Conservation (phyloP, 441 rosid genomes). For the Erodium chrysanthum region DNA sequence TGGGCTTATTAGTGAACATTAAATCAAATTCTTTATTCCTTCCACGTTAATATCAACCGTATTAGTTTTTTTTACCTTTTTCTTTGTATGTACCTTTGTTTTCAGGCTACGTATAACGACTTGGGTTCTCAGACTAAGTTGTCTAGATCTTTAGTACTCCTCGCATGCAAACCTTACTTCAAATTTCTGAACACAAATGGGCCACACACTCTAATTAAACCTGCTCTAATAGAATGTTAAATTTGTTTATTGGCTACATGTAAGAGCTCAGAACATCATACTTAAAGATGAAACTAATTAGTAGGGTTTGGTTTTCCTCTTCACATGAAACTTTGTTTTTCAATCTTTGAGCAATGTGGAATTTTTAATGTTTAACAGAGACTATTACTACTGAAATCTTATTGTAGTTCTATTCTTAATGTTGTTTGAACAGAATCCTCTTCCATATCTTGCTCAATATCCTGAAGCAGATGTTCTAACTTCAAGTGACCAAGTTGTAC, state of each 20-base stretch:
- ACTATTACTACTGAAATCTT: slow-evolving; percentile 13
- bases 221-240: neutral
- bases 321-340: slow-evolving; percentile 6
- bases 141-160: neutral
- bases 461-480: slow-evolving; percentile 95
- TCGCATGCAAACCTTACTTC: neutral
- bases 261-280: neutral
- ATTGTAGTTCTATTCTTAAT: slow-evolving; percentile 14
- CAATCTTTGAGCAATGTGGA: neutral
- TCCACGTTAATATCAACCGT: neutral
- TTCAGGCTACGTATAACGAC: neutral
- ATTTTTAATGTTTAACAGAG: neutral
- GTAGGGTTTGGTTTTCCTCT: neutral
- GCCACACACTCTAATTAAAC: neutral
- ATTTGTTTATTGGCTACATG: neutral
- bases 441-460: slow-evolving; percentile 91
- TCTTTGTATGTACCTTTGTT: neutral
- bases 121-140: neutral
- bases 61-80: neutral
- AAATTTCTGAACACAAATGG: neutral
- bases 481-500: slow-evolving; percentile 88
- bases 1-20: neutral
- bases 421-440: slow-evolving; percentile 59
- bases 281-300: neutral
- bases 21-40: neutral